These are phyloP conservation scores for Ganoderma sinense DNA, from an alignment of 1,284 basidiomycete genomes.

Conservation along the genomic window DNA sequence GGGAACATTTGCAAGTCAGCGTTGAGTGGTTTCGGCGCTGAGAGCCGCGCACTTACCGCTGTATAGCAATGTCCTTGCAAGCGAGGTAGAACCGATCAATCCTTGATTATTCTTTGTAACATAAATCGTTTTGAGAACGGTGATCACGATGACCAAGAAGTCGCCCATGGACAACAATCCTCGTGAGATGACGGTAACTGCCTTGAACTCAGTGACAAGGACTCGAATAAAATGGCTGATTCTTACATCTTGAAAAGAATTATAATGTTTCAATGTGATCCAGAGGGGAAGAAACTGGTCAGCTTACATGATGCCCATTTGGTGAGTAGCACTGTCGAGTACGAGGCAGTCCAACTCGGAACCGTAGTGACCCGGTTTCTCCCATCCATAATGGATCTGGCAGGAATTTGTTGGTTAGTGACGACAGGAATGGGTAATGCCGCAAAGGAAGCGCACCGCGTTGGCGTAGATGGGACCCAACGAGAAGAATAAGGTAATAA, in stretches of 20 bases:
- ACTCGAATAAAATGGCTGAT: not conserved
- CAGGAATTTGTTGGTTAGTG: not conserved
- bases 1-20: not conserved
- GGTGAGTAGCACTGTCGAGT: constrained; percentile 1
- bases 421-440: not conserved
- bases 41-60: not conserved
- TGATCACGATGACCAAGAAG: constrained; percentile 10
- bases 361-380: not conserved
- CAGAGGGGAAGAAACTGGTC: not conserved
- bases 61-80: not conserved
- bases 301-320: constrained; percentile 10
- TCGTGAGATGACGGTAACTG: constrained; percentile 13
- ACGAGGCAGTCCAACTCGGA: constrained; percentile 1
- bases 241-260: not conserved
- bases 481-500: constrained; percentile 8
- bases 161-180: constrained; percentile 5
- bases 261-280: not conserved
- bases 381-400: constrained; percentile 11
- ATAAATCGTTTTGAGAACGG: constrained; percentile 5
- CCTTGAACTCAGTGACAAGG: not conserved
- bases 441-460: not conserved
- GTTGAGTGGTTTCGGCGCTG: not conserved
- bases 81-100: not conserved
- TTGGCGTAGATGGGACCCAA: constrained; percentile 11
- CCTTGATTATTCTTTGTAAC: not conserved